Conservation (phyloP, 169 alveolate genomes). For the Besnoitia besnoiti region DNA sequence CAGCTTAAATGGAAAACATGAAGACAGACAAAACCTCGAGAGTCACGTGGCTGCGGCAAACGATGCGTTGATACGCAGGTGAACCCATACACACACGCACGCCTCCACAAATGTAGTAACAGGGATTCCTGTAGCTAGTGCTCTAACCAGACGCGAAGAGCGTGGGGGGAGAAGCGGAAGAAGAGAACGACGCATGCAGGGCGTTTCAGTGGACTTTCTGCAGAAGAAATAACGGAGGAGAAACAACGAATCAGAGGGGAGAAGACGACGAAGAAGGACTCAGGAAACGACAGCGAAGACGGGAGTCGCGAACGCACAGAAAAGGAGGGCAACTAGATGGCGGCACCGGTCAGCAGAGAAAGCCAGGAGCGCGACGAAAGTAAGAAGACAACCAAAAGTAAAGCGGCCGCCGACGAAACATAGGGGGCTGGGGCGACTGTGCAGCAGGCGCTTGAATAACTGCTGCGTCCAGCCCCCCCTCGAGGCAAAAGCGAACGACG, state of each 20-base stretch:
- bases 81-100: too few species aligned
- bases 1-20: too few species aligned
- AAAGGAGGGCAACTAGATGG: neutral
- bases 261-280: neutral
- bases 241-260: neutral
- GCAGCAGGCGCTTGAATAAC: neutral
- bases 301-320: neutral
- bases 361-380: neutral
- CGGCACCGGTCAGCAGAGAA: neutral
- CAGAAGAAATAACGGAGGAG: neutral
- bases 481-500: neutral
- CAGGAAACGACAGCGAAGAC: neutral
- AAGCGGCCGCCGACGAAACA: neutral
- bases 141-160: too few species aligned
- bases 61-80: too few species aligned
- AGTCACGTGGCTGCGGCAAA: too few species aligned
- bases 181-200: too few species aligned
- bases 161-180: too few species aligned
- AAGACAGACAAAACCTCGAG: too few species aligned
- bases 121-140: too few species aligned
- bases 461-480: slow-evolving; percentile 2
- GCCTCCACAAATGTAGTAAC: too few species aligned
- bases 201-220: too few species aligned
- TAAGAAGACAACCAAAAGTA: neutral
- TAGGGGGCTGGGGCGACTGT: slow-evolving; percentile 2